Evolutionary conservation across 2,329 filamentous ascomycete species (phyloP), one percentile per base, ranked within the genome.

Genomic region (Cladosporium colombiae): DNA sequence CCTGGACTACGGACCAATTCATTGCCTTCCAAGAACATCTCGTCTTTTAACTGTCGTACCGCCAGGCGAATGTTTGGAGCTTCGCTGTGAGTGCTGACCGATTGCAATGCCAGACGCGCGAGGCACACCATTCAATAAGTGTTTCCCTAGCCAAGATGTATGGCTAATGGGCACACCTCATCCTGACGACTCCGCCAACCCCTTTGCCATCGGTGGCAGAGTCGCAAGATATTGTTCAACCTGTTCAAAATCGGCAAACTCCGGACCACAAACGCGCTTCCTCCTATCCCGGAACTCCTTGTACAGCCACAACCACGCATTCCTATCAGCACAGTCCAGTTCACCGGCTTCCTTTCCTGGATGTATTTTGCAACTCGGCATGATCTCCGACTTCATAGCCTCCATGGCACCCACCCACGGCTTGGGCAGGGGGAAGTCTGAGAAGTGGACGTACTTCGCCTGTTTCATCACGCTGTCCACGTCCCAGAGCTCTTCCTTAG

Each of bases 341-440:
- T n/a, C 46, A 7, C 31, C 46, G 23, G 11, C 21, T 27, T 23
- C 27, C 3, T 18, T 35, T 14, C 33, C 49, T 7, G 31, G 2
- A 16, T 10, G 1, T 21, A 4, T 46, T 18, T 37, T 44, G 33
- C 60, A 62, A n/a, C 21, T 33, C 21, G 46, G 46, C 49, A 27
- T 4, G n/a, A 70, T 2, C 79, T 69, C 25, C 78, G 73, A 37
- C 77, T 72, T 23, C 68, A 53, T 21, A 75, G 74, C 77, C 78
- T 53, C 60, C 2, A 18, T 6, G 6, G 25, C 79, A 77, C 81
- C 77, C 53, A 84, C 76, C 85, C 86, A 88, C 1, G 86, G 86
- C 70, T 91, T 91, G 0, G 88, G 88, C 13, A 91, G 71, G 0
- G 89, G 89, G 86, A 86, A 90, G 72, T 91, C 89, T 16, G 86